Percentiles rank a stretch among this genome's conserved stretches.
Evolutionary conservation across 768 basidiomycete genomes (phyloP).

Genomic region (Lyophyllum atratum): DNA sequence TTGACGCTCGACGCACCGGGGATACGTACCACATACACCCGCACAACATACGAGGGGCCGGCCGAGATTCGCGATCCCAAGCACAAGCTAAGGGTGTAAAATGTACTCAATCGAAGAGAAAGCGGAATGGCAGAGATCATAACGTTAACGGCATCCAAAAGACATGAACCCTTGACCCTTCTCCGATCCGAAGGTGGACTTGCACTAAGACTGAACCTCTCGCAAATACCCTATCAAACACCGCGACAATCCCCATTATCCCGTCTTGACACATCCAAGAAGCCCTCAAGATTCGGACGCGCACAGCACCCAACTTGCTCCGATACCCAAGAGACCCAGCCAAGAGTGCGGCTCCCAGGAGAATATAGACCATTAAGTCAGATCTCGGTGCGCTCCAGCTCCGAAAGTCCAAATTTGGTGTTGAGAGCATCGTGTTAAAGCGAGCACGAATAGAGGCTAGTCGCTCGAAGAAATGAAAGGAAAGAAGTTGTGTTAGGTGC

Average conservation of each 20-base stretch:
- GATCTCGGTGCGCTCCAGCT: not conserved
- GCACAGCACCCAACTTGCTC: not conserved
- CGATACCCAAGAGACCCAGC: not conserved
- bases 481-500: not conserved
- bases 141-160: not conserved
- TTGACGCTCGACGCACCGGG: not conserved
- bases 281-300: not conserved
- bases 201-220: not conserved
- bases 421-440: conserved; percentile 1
- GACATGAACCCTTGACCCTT: not conserved
- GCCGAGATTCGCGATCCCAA: not conserved
- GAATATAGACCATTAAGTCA: not conserved
- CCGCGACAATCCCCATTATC: not conserved
- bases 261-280: not conserved
- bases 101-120: not conserved
- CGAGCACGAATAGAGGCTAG: not conserved
- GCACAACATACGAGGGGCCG: not conserved
- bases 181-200: not conserved
- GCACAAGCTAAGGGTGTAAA: too few species aligned
- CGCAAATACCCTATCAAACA: not conserved
- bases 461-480: too few species aligned
- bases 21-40: not conserved
- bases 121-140: not conserved
- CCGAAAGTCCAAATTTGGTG: not conserved
- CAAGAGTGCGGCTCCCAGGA: not conserved